phyloP scores from a whole-genome alignment of 129 eudicot genomes.

The Artemisia tridentata region DNA sequence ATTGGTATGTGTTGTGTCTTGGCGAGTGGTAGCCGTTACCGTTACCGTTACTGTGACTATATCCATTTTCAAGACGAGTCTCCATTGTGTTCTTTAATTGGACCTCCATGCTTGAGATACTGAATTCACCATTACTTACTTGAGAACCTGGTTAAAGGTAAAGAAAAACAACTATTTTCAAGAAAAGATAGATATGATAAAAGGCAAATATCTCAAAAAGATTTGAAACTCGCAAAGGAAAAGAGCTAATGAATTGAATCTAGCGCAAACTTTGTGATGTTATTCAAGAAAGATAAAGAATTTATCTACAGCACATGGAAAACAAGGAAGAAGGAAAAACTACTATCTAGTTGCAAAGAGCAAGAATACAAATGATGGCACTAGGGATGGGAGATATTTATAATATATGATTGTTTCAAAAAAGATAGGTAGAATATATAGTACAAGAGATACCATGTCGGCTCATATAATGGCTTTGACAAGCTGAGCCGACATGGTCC shows the following conservation, averaged over 20 bases:
- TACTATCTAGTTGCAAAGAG: neutral
- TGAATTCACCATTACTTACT: conserved; percentile 34
- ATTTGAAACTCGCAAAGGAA: neutral
- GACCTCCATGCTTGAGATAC: conserved; percentile 31
- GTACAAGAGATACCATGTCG: neutral
- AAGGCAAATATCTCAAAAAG: conserved; percentile 1
- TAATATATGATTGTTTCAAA: conserved; percentile 16
- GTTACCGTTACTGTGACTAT: conserved; percentile 22
- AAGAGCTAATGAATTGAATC: neutral
- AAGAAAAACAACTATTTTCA: conserved; percentile 25
- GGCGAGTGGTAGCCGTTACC: conserved; percentile 44
- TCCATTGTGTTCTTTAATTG: conserved; percentile 39
- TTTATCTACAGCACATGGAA: conserved; percentile 21
- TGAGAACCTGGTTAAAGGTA: conserved; percentile 35
- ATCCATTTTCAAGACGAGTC: conserved; percentile 37
- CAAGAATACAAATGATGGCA: conserved; percentile 25
- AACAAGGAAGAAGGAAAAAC: conserved; percentile 25
- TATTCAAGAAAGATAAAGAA: conserved; percentile 19
- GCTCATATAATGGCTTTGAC: neutral
- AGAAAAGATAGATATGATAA: conserved; percentile 9
- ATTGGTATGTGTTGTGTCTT: conserved; percentile 43
- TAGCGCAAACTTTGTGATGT: conserved; percentile 1
- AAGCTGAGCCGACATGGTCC: neutral
- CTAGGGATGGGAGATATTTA: conserved; percentile 26
- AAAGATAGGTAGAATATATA: too few species aligned